These are phyloP conservation scores for Zygosaccharomyces gambellarensis DNA, from an alignment of 805 yeast genomes.

Conservation along the genomic window DNA sequence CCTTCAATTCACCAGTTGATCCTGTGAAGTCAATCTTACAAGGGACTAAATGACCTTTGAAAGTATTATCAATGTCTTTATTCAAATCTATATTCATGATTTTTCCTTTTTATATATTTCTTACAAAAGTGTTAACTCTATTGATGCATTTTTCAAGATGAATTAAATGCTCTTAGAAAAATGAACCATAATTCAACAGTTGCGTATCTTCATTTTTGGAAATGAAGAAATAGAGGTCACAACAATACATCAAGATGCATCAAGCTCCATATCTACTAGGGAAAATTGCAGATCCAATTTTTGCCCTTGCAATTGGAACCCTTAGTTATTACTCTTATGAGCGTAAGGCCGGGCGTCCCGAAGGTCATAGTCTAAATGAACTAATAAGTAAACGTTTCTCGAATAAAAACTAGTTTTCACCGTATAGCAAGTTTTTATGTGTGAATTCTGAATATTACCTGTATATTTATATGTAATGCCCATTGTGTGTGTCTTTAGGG, in stretches of 20 bases:
- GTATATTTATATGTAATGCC: too few relatives aligned
- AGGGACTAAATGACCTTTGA: slow-evolving; percentile 20
- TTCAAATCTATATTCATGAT: slow-evolving; percentile 2
- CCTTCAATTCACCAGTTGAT: slow-evolving; percentile 16
- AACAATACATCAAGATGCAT: background rate
- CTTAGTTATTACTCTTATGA: slow-evolving; percentile 63
- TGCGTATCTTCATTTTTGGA: background rate
- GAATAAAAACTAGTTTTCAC: background rate
- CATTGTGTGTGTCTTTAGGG: too few relatives aligned
- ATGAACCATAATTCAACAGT: background rate
- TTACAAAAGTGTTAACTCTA: background rate
- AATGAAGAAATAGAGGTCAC: background rate
- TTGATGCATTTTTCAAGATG: background rate
- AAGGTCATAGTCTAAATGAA: slow-evolving; percentile 58
- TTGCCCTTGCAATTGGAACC: slow-evolving; percentile 59
- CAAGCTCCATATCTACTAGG: slow-evolving; percentile 19
- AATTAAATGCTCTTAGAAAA: background rate
- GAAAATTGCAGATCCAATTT: slow-evolving; percentile 55
- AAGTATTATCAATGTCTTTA: slow-evolving; percentile 8
- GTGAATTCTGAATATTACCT: too few relatives aligned
- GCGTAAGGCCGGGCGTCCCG: slow-evolving; percentile 48
- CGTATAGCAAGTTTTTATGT: too few relatives aligned
- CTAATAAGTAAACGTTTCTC: slow-evolving; percentile 37
- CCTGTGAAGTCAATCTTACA: slow-evolving; percentile 21
- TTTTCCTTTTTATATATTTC: background rate